Evolutionary conservation across 257 asterid species (phyloP), one percentile per base, ranked within the genome.

Genomic region (Coffea eugenioides): DNA sequence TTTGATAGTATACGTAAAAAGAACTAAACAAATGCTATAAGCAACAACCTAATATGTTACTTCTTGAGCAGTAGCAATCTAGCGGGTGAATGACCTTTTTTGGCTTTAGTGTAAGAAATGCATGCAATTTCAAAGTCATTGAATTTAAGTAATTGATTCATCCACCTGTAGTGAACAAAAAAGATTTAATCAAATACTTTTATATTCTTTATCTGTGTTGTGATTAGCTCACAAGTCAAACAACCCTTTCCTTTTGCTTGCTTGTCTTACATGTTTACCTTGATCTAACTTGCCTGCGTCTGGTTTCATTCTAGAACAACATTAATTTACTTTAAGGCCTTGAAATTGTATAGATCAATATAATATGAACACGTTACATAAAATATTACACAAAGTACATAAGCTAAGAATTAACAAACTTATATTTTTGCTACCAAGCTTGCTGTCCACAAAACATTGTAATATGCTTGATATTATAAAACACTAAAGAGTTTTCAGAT

Each of bases 81-180:
- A 75, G 73, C 31, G 56, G 57, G 56, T 69, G 59, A 69, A 46
- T 45, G n/a, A 75, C 39, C n/a, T 25, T 59, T 59, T 45, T 51
- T 20, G 46, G 45, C 23, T 20, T 25, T 9, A 20, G 75, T 21
- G 20, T 20, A 43, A 66, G 36, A 34, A 45, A 41, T 15, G 54
- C 18, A 73, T 48, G 23, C 2, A 31, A 61, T 77, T 80, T 75
- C 87, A 81, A 87, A 90, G 88, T 81, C 87, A 91, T 83, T 87
- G 86, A 80, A 67, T 51, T 85, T 87, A 79, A 92, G 92, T 90
- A 82, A 75, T 81, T 66, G 65, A 76, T 88, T 87, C 84, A 88
- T 88, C 91, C 75, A 88, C 82, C 87, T 80, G 78, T 80, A 85
- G 75, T 89, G 82, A 90, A 85, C 89, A 73, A 76, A 75, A 82